Evolutionary conservation across 148 eudicot genomes (phyloP).

Genomic region (Amaranthus palmeri): DNA sequence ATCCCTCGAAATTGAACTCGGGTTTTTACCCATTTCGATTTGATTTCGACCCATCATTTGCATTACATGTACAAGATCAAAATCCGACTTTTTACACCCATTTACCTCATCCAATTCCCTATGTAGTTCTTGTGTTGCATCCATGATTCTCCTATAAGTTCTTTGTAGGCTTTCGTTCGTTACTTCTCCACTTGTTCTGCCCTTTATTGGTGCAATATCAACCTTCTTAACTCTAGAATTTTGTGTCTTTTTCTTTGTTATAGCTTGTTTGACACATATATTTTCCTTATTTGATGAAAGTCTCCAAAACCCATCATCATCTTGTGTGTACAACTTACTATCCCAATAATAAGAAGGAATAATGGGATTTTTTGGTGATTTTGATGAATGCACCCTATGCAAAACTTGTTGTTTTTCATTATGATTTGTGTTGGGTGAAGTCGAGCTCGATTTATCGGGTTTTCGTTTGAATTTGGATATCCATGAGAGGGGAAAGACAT

Average conservation of each 20-base stretch:
- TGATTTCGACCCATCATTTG: conserved; percentile 15
- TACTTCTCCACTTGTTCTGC: conserved; percentile 15
- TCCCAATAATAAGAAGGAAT: conserved; percentile 20
- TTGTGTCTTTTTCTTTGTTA: conserved; percentile 12
- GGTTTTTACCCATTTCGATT: not conserved
- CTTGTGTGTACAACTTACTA: conserved; percentile 36
- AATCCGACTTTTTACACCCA: conserved; percentile 12
- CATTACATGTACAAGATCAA: conserved; percentile 16
- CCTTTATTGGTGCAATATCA: not conserved
- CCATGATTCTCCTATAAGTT: conserved; percentile 20
- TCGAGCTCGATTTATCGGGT: conserved; percentile 8
- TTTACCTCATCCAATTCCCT: conserved; percentile 30
- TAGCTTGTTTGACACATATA: conserved; percentile 10
- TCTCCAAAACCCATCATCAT: conserved; percentile 45
- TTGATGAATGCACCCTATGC: conserved; percentile 6
- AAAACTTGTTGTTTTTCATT: conserved; percentile 13
- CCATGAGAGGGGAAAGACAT: conserved; percentile 54
- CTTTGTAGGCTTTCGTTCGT: conserved; percentile 21
- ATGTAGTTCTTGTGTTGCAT: conserved; percentile 29
- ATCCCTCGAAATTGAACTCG: not conserved
- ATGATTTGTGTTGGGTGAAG: not conserved
- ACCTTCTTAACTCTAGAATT: not conserved
- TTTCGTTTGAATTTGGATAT: conserved; percentile 44
- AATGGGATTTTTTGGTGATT: conserved; percentile 8
- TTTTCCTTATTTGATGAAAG: conserved; percentile 30